Base-by-base conservation (phyloP, 208 protist genomes). In the Strigomonas culicis region DNA sequence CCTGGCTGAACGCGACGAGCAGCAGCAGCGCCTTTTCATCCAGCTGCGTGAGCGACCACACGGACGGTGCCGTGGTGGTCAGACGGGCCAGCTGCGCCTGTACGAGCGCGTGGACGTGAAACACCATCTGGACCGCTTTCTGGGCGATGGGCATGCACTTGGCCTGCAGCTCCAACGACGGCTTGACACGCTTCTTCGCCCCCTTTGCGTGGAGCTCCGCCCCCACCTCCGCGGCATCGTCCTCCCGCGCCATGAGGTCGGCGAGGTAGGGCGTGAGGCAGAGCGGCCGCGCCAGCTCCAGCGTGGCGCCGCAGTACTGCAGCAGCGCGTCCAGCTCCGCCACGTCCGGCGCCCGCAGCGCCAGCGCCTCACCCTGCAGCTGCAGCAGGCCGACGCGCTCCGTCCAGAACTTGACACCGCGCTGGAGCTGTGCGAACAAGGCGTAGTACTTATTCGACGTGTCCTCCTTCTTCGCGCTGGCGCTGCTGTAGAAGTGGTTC, bases 1-100 rank as follows among this genome's bases (percentile, higher is more conserved):
- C 90, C 52, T 96, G 90, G 59, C 70, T 69, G 79, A 94, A 94
- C 0, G 85, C 80, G 61, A 92, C 86, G 28, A 92, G 66, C 27
- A 84, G 52, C 19, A 70, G 17, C 36, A 65, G 61, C 4, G 82
- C 66, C 11, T 66, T 25, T 51, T 76, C 63, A 13, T 31, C 39
- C 15, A 44, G 39, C 39, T 44, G 39, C 1, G 39, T 15, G 15
- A 44, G 39, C 1, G 39, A 44, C 39, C 39, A 44, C 10, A 44
- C 39, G 13, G 39, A 17, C 8, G 51, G 39, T 17, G 39, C 15
- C 8, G 39, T 15, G 15, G 39, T 17, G 39, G 15, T 15, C 1
- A 1, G 11, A 44, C 8, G 13, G 10, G 39, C 3, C 8, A 44
- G 39, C 39, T 44, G 39, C 15, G 39, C 19, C 39, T 44, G 39